Percentiles rank a stretch among this genome's conserved stretches.
Evolutionary conservation across 768 basidiomycete genomes (phyloP).

Genomic region (Suillus subalutaceus): DNA sequence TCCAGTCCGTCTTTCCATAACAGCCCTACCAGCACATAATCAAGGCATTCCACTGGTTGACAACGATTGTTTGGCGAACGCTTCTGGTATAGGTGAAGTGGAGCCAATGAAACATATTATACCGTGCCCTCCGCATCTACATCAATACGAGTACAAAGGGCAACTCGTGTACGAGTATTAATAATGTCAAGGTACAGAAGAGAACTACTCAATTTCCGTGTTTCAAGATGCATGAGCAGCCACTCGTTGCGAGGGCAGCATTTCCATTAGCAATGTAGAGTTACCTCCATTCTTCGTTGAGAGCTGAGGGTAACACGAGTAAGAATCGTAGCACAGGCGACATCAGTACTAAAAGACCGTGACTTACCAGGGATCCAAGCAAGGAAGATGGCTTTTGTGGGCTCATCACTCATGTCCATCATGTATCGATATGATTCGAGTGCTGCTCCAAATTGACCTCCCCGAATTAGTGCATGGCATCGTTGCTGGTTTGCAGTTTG

Average conservation of each 20-base stretch:
- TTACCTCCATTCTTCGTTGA: not conserved
- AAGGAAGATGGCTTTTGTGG: not conserved
- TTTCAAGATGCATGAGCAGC: not conserved
- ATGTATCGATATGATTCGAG: constrained; percentile 1
- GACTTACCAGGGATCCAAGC: not conserved
- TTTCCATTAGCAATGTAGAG: not conserved
- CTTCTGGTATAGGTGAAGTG: too few species aligned
- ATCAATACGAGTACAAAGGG: not conserved
- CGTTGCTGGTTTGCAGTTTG: not conserved
- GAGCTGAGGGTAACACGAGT: not conserved
- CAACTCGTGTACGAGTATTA: not conserved
- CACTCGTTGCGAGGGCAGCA: not conserved
- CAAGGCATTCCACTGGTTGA: too few species aligned
- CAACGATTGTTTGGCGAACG: too few species aligned
- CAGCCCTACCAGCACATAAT: too few species aligned
- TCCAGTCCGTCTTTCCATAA: too few species aligned
- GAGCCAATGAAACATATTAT: too few species aligned
- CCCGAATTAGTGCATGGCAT: not conserved
- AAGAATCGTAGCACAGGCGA: not conserved
- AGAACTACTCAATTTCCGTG: not conserved
- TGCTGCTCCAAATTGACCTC: not conserved
- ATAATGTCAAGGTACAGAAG: not conserved
- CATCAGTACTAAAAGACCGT: not conserved
- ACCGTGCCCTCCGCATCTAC: too few species aligned
- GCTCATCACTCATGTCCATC: not conserved